phyloP scores from a whole-genome alignment of 192 early-diverging fungal genomes.

The Dissophora ornata region DNA sequence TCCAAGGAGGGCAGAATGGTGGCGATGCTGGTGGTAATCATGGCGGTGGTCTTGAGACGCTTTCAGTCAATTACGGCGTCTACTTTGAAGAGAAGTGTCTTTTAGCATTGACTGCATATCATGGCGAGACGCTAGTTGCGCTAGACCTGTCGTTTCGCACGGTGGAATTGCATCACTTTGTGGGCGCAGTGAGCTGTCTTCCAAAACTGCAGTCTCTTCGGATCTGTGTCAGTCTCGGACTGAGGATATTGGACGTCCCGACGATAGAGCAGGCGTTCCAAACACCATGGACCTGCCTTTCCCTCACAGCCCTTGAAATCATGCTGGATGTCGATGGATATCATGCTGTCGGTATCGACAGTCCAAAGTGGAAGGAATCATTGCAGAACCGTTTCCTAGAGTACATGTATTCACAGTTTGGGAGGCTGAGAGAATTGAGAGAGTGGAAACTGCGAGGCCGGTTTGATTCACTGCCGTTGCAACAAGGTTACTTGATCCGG shows the following conservation, averaged over 20 bases:
- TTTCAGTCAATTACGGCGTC: not conserved
- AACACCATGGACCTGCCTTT: not conserved
- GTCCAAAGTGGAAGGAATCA: not conserved
- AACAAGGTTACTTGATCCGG: not conserved
- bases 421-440: not conserved
- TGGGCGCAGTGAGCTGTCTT: not conserved
- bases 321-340: too few species aligned
- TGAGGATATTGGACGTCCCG: not conserved
- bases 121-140: not conserved
- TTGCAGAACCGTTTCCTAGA: not conserved
- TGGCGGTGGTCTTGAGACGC: not conserved
- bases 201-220: not conserved
- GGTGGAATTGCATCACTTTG: not conserved
- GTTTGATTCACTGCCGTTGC: not conserved
- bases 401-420: slow-evolving; percentile 10
- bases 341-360: too few species aligned
- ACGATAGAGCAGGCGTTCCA: not conserved
- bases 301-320: not conserved
- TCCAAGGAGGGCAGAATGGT: too few species aligned
- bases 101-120: not conserved
- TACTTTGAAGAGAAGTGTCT: not conserved
- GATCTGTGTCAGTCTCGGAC: not conserved
- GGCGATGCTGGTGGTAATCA: too few species aligned
- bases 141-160: not conserved
- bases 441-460: not conserved